Percentiles rank a stretch among this genome's conserved stretches.
Conservation (phyloP, 768 basidiomycete species). For the Mycena alexandri region DNA sequence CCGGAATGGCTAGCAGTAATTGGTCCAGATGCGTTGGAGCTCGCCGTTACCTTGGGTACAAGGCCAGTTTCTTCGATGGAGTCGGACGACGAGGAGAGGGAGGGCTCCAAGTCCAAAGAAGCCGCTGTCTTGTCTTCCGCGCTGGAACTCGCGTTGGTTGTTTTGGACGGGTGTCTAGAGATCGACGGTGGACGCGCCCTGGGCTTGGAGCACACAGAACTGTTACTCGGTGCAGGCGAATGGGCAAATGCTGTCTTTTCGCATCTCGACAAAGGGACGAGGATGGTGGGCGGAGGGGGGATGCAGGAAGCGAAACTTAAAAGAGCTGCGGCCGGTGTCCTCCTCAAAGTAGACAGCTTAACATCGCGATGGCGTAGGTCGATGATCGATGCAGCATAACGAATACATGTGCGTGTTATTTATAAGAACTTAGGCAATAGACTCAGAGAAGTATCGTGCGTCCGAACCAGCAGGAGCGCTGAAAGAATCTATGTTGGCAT, state of each 20-base stretch:
- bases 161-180: constrained; percentile 81
- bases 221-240: constrained; percentile 80
- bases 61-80: constrained; percentile 64
- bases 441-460: no score
- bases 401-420: background rate
- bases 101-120: constrained; percentile 59
- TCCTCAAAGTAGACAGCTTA: constrained; percentile 84
- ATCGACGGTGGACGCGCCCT: constrained; percentile 83
- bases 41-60: constrained; percentile 85
- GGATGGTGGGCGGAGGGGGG: constrained; percentile 74
- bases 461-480: background rate
- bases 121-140: constrained; percentile 81
- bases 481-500: constrained; percentile 17
- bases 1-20: constrained; percentile 85
- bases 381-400: constrained; percentile 62
- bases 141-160: constrained; percentile 82
- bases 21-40: constrained; percentile 85
- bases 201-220: constrained; percentile 78
- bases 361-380: constrained; percentile 75
- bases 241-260: constrained; percentile 83
- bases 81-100: constrained; percentile 46
- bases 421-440: background rate
- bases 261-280: constrained; percentile 73
- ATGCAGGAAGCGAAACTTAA: constrained; percentile 70
- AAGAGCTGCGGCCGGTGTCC: constrained; percentile 81